Conservation (phyloP, 805 yeast genomes). For the Kazachstania taianensis region DNA sequence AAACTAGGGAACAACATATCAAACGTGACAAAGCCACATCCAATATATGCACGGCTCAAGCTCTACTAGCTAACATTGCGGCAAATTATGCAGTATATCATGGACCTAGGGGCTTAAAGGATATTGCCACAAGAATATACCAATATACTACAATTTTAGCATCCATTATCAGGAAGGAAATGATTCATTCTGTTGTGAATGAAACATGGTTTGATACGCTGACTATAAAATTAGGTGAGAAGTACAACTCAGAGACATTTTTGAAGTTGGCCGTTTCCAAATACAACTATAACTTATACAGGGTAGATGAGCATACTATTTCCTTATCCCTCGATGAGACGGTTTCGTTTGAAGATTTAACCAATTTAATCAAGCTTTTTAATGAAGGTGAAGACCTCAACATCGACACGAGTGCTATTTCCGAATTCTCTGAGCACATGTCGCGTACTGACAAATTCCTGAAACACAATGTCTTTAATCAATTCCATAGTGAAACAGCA, state of each 20-base stretch:
- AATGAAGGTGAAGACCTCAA: slow-evolving; percentile 20
- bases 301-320: slow-evolving; percentile 49
- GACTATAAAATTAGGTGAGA: slow-evolving; percentile 41
- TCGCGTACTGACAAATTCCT: slow-evolving; percentile 52
- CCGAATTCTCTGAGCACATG: slow-evolving; percentile 36
- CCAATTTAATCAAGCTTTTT: slow-evolving; percentile 48
- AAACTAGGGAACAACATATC: slow-evolving; percentile 97
- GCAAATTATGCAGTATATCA: slow-evolving; percentile 95
- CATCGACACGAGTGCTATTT: slow-evolving; percentile 6
- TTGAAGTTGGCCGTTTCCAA: slow-evolving; percentile 29
- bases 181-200: slow-evolving; percentile 34
- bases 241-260: slow-evolving; percentile 33
- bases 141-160: slow-evolving; percentile 70
- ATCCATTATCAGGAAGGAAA: slow-evolving; percentile 30
- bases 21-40: slow-evolving; percentile 97
- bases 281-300: slow-evolving; percentile 67
- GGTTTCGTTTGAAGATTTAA: slow-evolving; percentile 52
- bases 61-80: slow-evolving; percentile 87
- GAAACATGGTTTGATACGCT: slow-evolving; percentile 79
- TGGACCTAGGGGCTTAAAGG: slow-evolving; percentile 76
- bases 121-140: slow-evolving; percentile 68
- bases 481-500: slow-evolving; percentile 88
- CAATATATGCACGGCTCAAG: slow-evolving; percentile 97
- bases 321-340: slow-evolving; percentile 91
- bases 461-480: slow-evolving; percentile 68